A percentile compares a stretch with the other conserved stretches of the same genome.
Evolutionary conservation across 805 yeast genomes (phyloP).

Genomic region (Spencermartinsiella europaea): DNA sequence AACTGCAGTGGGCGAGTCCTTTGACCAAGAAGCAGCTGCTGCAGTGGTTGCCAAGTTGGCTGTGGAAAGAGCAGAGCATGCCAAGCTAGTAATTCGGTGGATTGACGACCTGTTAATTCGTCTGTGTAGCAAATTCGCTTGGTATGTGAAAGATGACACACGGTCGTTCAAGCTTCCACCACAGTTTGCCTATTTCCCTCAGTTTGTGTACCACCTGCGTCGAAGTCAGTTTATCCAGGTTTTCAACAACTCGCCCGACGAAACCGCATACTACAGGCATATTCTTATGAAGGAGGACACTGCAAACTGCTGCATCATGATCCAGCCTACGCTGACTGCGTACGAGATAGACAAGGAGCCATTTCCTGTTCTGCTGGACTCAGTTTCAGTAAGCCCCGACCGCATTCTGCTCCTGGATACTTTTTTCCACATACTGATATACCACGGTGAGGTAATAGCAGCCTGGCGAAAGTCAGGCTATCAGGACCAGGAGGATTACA

Average conservation of each 20-base stretch:
- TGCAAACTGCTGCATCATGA: slow-evolving; percentile 87
- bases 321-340: slow-evolving; percentile 87
- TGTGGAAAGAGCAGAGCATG: slow-evolving; percentile 68
- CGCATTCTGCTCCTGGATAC: slow-evolving; percentile 82
- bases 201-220: slow-evolving; percentile 85
- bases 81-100: slow-evolving; percentile 88
- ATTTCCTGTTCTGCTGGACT: slow-evolving; percentile 82
- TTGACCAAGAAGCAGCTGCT: slow-evolving; percentile 97
- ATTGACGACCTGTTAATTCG: slow-evolving; percentile 79
- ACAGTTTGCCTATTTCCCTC: slow-evolving; percentile 82
- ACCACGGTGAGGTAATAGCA: slow-evolving; percentile 87
- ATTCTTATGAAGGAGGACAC: slow-evolving; percentile 81
- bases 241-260: slow-evolving; percentile 95
- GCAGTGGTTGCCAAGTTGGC: slow-evolving; percentile 83
- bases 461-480: slow-evolving; percentile 91
- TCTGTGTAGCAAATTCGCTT: slow-evolving; percentile 82
- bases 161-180: slow-evolving; percentile 72
- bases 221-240: slow-evolving; percentile 90
- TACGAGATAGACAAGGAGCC: slow-evolving; percentile 78
- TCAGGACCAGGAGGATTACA: slow-evolving; percentile 81
- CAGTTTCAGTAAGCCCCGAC: slow-evolving; percentile 80
- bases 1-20: slow-evolving; percentile 48
- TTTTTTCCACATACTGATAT: slow-evolving; percentile 86
- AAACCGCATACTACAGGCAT: slow-evolving; percentile 91
- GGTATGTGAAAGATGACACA: slow-evolving; percentile 75